phyloP scores from a whole-genome alignment of 345 rosid genomes.

The Pistacia integerrima region DNA sequence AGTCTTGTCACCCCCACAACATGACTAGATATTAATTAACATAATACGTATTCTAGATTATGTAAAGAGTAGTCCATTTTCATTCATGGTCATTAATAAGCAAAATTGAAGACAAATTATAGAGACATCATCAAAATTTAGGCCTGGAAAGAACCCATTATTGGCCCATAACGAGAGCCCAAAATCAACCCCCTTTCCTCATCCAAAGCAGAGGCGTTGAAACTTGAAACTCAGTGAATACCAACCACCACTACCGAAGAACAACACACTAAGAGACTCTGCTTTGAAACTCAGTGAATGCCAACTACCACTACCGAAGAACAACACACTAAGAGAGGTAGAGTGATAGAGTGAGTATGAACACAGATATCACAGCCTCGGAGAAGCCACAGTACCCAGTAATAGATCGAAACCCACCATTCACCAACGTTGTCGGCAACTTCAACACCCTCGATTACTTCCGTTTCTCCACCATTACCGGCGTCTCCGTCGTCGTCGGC shows the following conservation, averaged over 20 bases:
- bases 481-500: conserved; percentile 94
- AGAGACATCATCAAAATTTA: too few species aligned
- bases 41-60: too few species aligned
- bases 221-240: not conserved
- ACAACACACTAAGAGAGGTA: not conserved
- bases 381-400: conserved; percentile 90
- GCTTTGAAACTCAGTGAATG: too few species aligned
- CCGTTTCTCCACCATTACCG: conserved; percentile 74
- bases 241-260: not conserved
- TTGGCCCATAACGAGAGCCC: not conserved
- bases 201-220: not conserved
- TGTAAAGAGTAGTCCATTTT: too few species aligned
- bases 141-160: not conserved
- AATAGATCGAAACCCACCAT: conserved; percentile 76
- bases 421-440: conserved; percentile 81
- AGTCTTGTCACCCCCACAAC: too few species aligned
- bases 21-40: too few species aligned
- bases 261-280: too few species aligned
- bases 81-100: too few species aligned
- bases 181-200: not conserved
- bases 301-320: too few species aligned
- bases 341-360: conserved; percentile 50
- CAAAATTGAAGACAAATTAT: too few species aligned
- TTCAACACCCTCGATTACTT: conserved; percentile 77
- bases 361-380: conserved; percentile 92